Conservation (phyloP, 805 yeast species). For the Spathaspora sp. region DNA sequence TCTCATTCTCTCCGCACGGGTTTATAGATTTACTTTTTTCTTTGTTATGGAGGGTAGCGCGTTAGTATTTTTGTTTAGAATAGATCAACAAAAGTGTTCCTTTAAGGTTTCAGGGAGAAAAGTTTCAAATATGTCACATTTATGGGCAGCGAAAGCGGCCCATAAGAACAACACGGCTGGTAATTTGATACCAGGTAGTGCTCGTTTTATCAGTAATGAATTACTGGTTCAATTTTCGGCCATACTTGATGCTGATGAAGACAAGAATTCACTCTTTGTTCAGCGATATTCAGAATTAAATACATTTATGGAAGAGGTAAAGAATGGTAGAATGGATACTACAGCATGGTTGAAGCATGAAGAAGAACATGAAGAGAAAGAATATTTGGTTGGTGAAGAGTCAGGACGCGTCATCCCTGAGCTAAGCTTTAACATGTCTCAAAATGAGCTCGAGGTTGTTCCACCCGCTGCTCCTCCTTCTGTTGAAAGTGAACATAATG, state of each 20-base stretch:
- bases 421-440: not conserved
- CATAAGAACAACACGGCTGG: constrained; percentile 18
- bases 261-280: constrained; percentile 34
- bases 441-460: not conserved
- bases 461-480: not conserved
- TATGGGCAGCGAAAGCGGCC: constrained; percentile 28
- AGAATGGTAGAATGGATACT: constrained; percentile 18
- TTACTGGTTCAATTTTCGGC: constrained; percentile 26
- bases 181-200: constrained; percentile 46
- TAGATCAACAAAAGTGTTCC: not conserved
- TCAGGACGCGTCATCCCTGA: not conserved
- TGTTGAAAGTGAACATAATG: not conserved
- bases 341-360: constrained; percentile 4
- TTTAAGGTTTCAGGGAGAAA: not conserved
- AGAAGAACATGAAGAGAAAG: not conserved
- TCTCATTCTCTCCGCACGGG: not conserved
- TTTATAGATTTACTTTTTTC: not conserved
- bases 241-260: constrained; percentile 37
- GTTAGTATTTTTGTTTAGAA: not conserved
- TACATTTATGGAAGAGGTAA: constrained; percentile 28
- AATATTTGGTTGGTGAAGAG: not conserved
- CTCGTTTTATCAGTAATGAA: constrained; percentile 49
- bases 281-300: constrained; percentile 39
- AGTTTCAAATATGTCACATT: not conserved
- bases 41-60: not conserved